Evolutionary conservation across 164 flowering plant genomes (phyloP), one percentile per base, ranked within the genome.

Genomic region (Vitis rupestris): DNA sequence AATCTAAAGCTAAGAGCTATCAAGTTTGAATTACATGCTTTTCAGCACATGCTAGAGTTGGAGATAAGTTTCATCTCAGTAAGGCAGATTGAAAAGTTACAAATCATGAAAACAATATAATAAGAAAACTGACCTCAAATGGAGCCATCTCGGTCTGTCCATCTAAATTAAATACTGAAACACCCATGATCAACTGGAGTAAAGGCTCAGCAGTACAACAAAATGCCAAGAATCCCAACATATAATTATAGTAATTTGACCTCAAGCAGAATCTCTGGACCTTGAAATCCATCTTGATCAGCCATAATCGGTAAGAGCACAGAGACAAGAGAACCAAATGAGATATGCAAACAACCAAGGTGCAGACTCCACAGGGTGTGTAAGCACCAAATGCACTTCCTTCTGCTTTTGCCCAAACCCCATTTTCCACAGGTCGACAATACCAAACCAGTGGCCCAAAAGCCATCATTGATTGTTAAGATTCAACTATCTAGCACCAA

Each of bases 341-440:
- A n/a, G 97, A 89, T 59, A 87, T 64, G 54, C 78, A 72, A 52
- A 84, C 72, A 61, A 88, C 99, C 64, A 94, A 15, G 10, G 90
- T 80, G 69, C 90, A 93, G 16, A 82, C 70, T 23, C 84, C 93
- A 81, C 99, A 94, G 0, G 97, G 97, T 11, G 97, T 87, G 59
- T 91, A 94, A n/a, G 83, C 83, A 27, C 97, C 99, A 68, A 94
- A 85, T 15, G 92, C 92, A 84, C 79, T 88, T 30, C 86, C 82
- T 23, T 82, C 94, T 15, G 31, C 70, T 67, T 70, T 83, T 11
- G 81, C 81, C 99, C 99, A 94, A 0, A 86, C 70, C 23, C 94
- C 95, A 76, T 88, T 77, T n/a, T 76, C 86, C 56, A 82, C 87
- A 9, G 99, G 97, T 68, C 77, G 73, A 73, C 99, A 94, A 55